Evolutionary conservation across 2,329 filamentous ascomycete species (phyloP).

Genomic region (Amesomyces nigricolor): DNA sequence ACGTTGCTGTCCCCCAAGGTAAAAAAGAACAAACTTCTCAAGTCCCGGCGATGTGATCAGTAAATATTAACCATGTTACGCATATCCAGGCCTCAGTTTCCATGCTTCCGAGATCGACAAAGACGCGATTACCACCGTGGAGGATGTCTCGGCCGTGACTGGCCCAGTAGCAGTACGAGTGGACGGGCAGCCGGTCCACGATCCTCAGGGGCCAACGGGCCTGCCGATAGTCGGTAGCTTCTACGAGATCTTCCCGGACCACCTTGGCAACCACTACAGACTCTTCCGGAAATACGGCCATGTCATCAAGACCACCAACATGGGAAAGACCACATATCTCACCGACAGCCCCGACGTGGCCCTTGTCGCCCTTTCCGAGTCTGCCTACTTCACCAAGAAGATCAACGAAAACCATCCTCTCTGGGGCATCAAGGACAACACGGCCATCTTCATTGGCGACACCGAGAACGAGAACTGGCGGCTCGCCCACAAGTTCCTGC

Average conservation of each 20-base stretch:
- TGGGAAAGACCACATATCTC: constrained; percentile 45
- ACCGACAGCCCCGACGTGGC: constrained; percentile 47
- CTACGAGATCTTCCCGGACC: neutral
- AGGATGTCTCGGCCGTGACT: no score
- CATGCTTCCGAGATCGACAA: no score
- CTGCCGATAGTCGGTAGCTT: neutral
- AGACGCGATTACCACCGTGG: no score
- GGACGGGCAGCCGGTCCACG: constrained; percentile 7
- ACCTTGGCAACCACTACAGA: constrained; percentile 34
- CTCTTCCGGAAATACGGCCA: constrained; percentile 48
- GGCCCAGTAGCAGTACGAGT: no score
- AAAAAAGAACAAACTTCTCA: no score
- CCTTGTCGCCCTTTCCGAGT: constrained; percentile 42
- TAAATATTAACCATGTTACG: no score
- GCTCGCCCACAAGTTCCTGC: constrained; percentile 55
- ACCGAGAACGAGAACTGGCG: constrained; percentile 47
- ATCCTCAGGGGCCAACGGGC: constrained; percentile 4
- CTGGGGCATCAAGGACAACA: constrained; percentile 37
- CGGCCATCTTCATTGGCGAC: constrained; percentile 45
- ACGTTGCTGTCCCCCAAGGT: no score
- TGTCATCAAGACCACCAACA: constrained; percentile 46
- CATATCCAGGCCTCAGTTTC: no score
- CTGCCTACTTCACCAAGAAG: constrained; percentile 49
- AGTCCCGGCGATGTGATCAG: no score
- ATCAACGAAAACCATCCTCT: constrained; percentile 48